Conservation (phyloP, 306 rosid species). For the Senna siamea region DNA sequence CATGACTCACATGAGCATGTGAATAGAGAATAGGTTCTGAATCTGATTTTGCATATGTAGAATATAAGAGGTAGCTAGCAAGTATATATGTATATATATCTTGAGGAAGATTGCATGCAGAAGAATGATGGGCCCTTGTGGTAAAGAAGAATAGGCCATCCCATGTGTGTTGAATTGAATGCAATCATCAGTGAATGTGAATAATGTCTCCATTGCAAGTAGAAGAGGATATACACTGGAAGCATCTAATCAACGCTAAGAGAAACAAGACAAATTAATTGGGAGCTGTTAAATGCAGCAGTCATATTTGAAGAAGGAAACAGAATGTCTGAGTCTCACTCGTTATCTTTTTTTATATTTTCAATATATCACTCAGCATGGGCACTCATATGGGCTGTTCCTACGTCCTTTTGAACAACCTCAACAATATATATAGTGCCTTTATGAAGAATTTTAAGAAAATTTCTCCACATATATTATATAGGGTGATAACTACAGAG, state of each 20-base stretch:
- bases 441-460: too few relatives aligned
- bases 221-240: conserved; percentile 34
- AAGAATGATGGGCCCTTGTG: conserved; percentile 52
- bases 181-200: conserved; percentile 44
- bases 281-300: conserved; percentile 36
- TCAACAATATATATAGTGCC: conserved; percentile 32
- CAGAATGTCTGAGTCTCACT: conserved; percentile 34
- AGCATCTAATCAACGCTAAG: conserved; percentile 20
- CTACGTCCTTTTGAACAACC: conserved; percentile 29
- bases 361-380: conserved; percentile 33
- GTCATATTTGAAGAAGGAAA: conserved; percentile 7
- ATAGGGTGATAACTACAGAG: neutral
- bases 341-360: neutral
- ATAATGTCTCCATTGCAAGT: conserved; percentile 6
- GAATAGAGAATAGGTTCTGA: conserved; percentile 46
- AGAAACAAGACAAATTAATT: conserved; percentile 45
- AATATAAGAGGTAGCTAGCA: neutral
- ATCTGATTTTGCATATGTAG: neutral
- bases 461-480: too few relatives aligned
- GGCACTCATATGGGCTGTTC: conserved; percentile 60
- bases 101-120: conserved; percentile 22
- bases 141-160: conserved; percentile 42
- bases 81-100: conserved; percentile 14
- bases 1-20: conserved; percentile 49
- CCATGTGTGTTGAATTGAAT: conserved; percentile 62